phyloP scores from a whole-genome alignment of 768 basidiomycete species.

The Phylloporus sp. region DNA sequence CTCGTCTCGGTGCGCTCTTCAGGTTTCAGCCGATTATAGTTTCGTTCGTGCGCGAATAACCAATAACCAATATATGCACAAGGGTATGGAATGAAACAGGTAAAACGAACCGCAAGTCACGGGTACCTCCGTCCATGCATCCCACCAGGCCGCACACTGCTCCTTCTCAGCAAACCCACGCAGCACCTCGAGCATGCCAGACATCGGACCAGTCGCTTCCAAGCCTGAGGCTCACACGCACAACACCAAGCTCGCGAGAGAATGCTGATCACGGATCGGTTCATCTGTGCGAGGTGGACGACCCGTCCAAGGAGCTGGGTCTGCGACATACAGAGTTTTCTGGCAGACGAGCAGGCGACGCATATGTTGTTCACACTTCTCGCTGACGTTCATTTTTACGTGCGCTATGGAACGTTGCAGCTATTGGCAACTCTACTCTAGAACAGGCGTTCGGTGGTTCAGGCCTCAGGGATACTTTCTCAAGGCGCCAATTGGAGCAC shows the following conservation, averaged over 20 bases:
- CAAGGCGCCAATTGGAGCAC: constrained; percentile 72
- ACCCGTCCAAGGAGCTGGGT: constrained; percentile 57
- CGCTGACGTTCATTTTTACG: constrained; percentile 75
- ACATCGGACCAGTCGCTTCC: constrained; percentile 77
- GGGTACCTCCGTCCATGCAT: constrained; percentile 32
- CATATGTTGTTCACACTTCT: constrained; percentile 78
- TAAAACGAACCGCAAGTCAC: constrained; percentile 6
- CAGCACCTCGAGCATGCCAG: constrained; percentile 53
- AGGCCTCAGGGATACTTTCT: constrained; percentile 94
- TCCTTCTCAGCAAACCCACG: constrained; percentile 40
- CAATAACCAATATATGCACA: not conserved
- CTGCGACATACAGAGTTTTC: constrained; percentile 82
- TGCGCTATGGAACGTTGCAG: constrained; percentile 80
- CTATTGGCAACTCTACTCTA: constrained; percentile 75
- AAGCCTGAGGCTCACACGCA: constrained; percentile 74
- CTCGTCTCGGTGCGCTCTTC: no score
- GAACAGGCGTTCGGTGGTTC: constrained; percentile 77
- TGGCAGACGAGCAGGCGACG: constrained; percentile 65
- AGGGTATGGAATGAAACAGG: not conserved
- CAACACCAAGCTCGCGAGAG: constrained; percentile 71
- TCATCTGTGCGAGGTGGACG: constrained; percentile 79
- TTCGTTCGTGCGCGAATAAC: not conserved
- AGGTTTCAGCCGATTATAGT: no score
- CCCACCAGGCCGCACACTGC: constrained; percentile 38
- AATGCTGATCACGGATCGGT: no score